Percentiles rank a stretch among this genome's conserved stretches.
phyloP scores from a whole-genome alignment of 2,329 filamentous ascomycete species.

The Penicillium sp. region DNA sequence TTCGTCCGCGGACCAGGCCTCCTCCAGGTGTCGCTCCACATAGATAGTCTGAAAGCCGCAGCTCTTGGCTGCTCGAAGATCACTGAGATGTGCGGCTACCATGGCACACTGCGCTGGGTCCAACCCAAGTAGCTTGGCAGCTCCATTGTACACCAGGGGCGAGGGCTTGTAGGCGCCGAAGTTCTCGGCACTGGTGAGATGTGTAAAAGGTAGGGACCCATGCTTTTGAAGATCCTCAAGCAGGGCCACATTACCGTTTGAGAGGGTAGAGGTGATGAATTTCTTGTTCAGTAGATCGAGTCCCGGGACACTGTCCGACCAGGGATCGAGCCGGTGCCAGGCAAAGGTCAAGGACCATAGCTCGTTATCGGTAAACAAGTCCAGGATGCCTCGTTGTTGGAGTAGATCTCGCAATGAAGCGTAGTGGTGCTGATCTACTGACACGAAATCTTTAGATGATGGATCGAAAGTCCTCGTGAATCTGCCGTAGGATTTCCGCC shows the following conservation, averaged over 20 bases:
- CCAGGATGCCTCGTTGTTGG: conserved; percentile 51
- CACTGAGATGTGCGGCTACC: conserved; percentile 70
- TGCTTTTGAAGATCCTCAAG: conserved; percentile 60
- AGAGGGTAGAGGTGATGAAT: conserved; percentile 62
- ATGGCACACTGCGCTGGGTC: conserved; percentile 62
- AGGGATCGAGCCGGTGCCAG: conserved; percentile 70
- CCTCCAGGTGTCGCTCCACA: conserved; percentile 64
- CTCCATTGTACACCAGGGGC: conserved; percentile 64
- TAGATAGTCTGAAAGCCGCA: conserved; percentile 68
- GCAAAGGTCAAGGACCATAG: conserved; percentile 56
- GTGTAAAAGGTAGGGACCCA: conserved; percentile 58
- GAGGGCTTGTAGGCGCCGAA: conserved; percentile 73
- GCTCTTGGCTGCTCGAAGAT: conserved; percentile 61
- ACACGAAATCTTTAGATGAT: conserved; percentile 52
- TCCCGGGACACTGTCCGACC: conserved; percentile 58
- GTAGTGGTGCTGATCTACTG: conserved; percentile 68
- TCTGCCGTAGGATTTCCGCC: conserved; percentile 59
- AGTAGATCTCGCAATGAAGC: conserved; percentile 60
- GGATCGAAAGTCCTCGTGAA: conserved; percentile 53
- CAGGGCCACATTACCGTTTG: conserved; percentile 68
- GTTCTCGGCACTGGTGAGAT: conserved; percentile 62
- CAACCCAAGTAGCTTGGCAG: conserved; percentile 55
- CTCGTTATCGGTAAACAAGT: conserved; percentile 60
- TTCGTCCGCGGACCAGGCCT: conserved; percentile 54
- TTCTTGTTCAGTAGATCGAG: conserved; percentile 53